Base-by-base conservation (phyloP, 805 yeast species). In the Yamadazyma paraphyllophila region DNA sequence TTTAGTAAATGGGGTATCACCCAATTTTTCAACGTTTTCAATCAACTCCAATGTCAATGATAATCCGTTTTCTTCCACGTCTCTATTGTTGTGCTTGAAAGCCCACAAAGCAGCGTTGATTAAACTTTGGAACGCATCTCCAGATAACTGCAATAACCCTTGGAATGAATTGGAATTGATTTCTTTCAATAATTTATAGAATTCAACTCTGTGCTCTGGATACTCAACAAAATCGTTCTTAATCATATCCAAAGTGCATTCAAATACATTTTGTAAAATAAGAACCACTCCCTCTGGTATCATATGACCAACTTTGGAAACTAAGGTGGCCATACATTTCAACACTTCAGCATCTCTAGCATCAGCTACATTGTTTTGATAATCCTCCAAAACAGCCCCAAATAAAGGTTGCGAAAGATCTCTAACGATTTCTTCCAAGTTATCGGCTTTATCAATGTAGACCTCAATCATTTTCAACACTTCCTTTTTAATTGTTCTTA, bases 51-150 rank as follows among this genome's bases (percentile, higher is more conserved):
- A 75, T 29, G 94, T 88, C 52, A 94, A 76, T 33, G 84, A 80
- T 56, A 94, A 78, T 24, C 99, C 99, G 45, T 84, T 84, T 52
- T 85, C 91, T 66, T 94, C 99, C 45, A 94, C 97, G 45, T 92
- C 98, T 65, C 98, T 82, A 67, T 94, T 91, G 60, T 91, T 94
- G 66, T 94, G 99, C 68, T 94, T 92, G 66, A 94, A 88, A 0
- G 98, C 97, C 99, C 99, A 94, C 59, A 94, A 74, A 38, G 96
- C 91, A 2, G 98, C 96, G 67, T 90, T 92, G 49, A 94, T 82
- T 46, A 94, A 85, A 48, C 89, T 78, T 61, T 87, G 90, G 77
- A 94, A 92, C 17, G 96, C 96, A 51, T 82, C 90, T 2, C 95
- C 92, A 8, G 97, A 95, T 52, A 94, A 77, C 64, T 89, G 87